Percentiles rank a stretch among this genome's conserved stretches.
Evolutionary conservation across 495 filamentous ascomycete genomes (phyloP).

Genomic region (Platismatia glauca): DNA sequence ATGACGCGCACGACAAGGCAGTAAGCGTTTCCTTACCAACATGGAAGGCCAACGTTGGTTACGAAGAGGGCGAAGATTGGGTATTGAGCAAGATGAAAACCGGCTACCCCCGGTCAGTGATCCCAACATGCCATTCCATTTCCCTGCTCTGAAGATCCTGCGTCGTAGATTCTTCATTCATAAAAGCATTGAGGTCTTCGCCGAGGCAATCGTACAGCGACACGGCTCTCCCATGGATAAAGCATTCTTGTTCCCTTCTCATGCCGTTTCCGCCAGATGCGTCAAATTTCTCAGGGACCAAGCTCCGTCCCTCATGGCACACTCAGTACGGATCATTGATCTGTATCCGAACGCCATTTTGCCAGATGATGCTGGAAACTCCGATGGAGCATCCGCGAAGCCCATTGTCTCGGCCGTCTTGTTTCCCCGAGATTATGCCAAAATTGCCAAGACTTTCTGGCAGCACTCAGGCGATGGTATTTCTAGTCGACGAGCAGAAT

Average conservation of each 20-base stretch:
- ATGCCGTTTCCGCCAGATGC: slow-evolving; percentile 57
- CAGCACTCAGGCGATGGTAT: slow-evolving; percentile 94
- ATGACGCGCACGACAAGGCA: slow-evolving; percentile 46
- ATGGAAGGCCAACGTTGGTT: slow-evolving; percentile 83
- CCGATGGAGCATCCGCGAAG: slow-evolving; percentile 8
- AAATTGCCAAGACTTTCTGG: slow-evolving; percentile 83
- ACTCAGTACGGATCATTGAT: slow-evolving; percentile 53
- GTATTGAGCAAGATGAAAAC: slow-evolving; percentile 76
- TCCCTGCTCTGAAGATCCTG: background rate
- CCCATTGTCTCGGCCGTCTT: slow-evolving; percentile 59
- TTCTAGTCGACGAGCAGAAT: slow-evolving; percentile 84
- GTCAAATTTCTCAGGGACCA: slow-evolving; percentile 57
- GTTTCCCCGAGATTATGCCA: slow-evolving; percentile 53
- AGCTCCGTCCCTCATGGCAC: slow-evolving; percentile 36
- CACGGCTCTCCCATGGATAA: slow-evolving; percentile 54
- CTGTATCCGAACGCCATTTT: slow-evolving; percentile 41
- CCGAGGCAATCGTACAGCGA: slow-evolving; percentile 52
- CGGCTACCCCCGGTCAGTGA: slow-evolving; percentile 72
- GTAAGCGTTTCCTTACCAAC: slow-evolving; percentile 93
- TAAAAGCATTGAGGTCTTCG: slow-evolving; percentile 67
- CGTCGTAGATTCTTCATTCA: slow-evolving; percentile 77
- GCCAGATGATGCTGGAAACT: slow-evolving; percentile 27
- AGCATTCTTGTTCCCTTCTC: slow-evolving; percentile 74
- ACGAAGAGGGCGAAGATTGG: slow-evolving; percentile 87
- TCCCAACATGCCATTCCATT: background rate